Base-by-base conservation (phyloP, 1,284 basidiomycete species). In the Malassezia brasiliensis region DNA sequence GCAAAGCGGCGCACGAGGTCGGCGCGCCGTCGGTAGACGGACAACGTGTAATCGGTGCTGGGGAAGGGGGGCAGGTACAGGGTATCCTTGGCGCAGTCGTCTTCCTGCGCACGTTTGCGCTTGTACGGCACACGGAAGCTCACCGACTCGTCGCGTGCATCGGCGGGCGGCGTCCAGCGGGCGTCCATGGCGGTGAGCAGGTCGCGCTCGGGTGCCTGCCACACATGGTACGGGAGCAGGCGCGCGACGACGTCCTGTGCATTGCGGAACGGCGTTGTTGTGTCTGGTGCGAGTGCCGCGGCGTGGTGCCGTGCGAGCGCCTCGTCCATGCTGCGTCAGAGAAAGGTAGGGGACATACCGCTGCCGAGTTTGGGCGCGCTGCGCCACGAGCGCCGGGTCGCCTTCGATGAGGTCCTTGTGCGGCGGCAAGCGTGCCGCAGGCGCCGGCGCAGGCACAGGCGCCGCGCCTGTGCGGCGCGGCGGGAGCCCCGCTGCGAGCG, bases 211-310 rank as follows among this genome's bases (percentile, higher is more conserved):
- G 67, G 63, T 2, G 69, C 62, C 54, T 70, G 63, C 63, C 63
- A 73, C 32, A 73, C 67, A 35, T 73, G 71, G 44, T 67, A 73
- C 1, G 71, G 71, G 28, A 73, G 47, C 9, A 73, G 56, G 5
- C 71, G 50, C 5, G 45, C 56, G 20, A 72, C 60, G 2, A 67
- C 65, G 40, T 73, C 71, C 20, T 56, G 45, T 7, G 64, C 63
- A 25, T 56, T 58, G 5, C 44, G 25, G 48, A 73, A 73, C 3
- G 68, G 52, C n/a, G 64, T 65, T 17, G n/a, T 12, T 22, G 65
- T 49, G 39, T 66, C 66, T 2, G 71, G 68, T 10, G 47, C 53
- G 22, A 71, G 61, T 11, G 63, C 62, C 6, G 61, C 53, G 12
- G 41, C 52, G 37, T 73, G 69, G 45, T 72, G 65, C 7, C 40